A percentile compares a stretch with the other conserved stretches of the same genome.
Evolutionary conservation across 2,329 filamentous ascomycete genomes (phyloP).

Genomic region (Teratosphaeria pseudoeucalypti): DNA sequence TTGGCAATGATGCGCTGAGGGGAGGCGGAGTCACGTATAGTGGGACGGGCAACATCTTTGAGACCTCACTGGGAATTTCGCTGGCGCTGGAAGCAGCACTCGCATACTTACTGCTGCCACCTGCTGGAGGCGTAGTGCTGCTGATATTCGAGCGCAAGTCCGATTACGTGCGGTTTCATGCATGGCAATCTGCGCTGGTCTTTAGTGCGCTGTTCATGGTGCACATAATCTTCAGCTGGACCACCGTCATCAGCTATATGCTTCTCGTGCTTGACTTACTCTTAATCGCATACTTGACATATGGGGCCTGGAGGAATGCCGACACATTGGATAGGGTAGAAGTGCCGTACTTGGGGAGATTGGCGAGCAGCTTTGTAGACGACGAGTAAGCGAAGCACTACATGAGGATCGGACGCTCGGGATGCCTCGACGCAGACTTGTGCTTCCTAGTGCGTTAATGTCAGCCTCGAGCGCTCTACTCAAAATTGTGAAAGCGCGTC

Average conservation of each 20-base stretch:
- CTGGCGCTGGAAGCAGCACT: constrained; percentile 84
- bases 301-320: constrained; percentile 75
- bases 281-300: constrained; percentile 64
- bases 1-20: constrained; percentile 16
- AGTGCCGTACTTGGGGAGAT: constrained; percentile 71
- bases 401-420: no score
- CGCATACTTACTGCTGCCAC: constrained; percentile 77
- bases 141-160: constrained; percentile 86
- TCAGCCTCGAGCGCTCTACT: neutral
- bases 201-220: constrained; percentile 49
- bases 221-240: constrained; percentile 82
- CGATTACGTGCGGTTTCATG: constrained; percentile 95
- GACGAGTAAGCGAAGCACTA: neutral
- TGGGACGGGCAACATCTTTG: constrained; percentile 63
- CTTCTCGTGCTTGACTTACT: constrained; percentile 66
- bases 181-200: constrained; percentile 58
- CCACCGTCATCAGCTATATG: constrained; percentile 70
- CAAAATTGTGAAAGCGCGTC: neutral
- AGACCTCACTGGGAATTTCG: constrained; percentile 77
- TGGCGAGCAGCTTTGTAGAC: constrained; percentile 75
- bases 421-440: no score
- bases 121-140: constrained; percentile 73
- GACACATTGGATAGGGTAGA: constrained; percentile 62
- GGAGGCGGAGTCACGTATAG: constrained; percentile 20
- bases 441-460: no score